A percentile compares a stretch with the other conserved stretches of the same genome.
Conservation (phyloP, 805 yeast species). For the Metschnikowia gruessii region DNA sequence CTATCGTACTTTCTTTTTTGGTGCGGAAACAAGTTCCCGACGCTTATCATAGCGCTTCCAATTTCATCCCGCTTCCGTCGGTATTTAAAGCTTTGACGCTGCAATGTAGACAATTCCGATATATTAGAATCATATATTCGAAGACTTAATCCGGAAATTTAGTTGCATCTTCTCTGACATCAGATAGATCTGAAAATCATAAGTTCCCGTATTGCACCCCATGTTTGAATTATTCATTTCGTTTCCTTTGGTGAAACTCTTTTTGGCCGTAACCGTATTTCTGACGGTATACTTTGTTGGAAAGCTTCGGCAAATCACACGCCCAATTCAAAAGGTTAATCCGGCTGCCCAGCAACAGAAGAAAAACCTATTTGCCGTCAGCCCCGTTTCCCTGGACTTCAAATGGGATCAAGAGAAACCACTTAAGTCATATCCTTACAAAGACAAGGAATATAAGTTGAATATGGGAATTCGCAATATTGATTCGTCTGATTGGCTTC, state of each 20-base stretch:
- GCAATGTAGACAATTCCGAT: not conserved
- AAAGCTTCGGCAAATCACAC: not conserved
- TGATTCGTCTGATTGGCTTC: constrained; percentile 40
- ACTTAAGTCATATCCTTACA: constrained; percentile 46
- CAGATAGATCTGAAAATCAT: too few relatives aligned
- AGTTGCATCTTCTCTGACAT: too few relatives aligned
- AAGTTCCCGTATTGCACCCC: too few relatives aligned
- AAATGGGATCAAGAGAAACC: constrained; percentile 18
- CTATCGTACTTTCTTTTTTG: not conserved
- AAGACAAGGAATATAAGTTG: constrained; percentile 48
- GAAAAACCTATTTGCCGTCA: constrained; percentile 5
- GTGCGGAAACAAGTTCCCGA: constrained; percentile 5
- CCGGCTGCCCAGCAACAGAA: not conserved
- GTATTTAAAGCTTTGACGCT: not conserved
- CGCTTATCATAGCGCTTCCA: not conserved
- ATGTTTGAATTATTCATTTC: not conserved
- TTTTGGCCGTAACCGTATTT: not conserved
- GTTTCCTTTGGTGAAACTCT: not conserved
- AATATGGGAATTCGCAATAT: constrained; percentile 24
- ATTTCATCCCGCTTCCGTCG: not conserved
- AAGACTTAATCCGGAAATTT: too few relatives aligned
- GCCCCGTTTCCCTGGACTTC: constrained; percentile 14
- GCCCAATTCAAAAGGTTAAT: not conserved
- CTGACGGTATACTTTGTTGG: constrained; percentile 1
- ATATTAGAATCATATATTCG: too few relatives aligned